Evolutionary conservation across 306 rosid species (phyloP), one percentile per base, ranked within the genome.

Genomic region (Calophaca sinica): DNA sequence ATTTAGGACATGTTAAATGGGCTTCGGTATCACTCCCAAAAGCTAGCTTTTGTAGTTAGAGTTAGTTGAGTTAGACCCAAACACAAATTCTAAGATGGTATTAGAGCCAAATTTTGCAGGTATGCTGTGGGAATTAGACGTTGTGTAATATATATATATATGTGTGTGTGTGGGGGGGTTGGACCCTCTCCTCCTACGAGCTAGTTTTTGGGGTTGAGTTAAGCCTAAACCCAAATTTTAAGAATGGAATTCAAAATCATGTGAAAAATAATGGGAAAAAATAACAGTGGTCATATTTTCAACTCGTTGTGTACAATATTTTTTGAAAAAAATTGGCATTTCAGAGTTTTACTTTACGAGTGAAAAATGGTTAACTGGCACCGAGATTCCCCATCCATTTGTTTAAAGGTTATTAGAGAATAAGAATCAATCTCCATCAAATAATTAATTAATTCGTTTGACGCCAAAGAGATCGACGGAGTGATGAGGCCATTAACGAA

Each of bases 371-470:
- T n/a, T 36, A 28, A 38, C 32, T 28, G 0, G 12, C 2, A 4
- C 4, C 13, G 49, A 74, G 80, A 80, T 68, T 80, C 80, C 76
- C 29, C 42, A 61, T 67, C 46, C 5, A 36, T 59, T 80, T 59
- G 42, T 55, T 66, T 54, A 55, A 64, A 66, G 45, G 26, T 44
- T n/a, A 46, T 44, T n/a, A 46, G 65, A 73, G 65, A 74, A 80
- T 67, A 80, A 74, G 80, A 74, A 68, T 68, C 67, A 79, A 80
- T 12, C 15, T 67, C 65, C 15, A 50, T 20, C 72, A 39, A 68
- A 8, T 15, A 57, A 67, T 67, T 33, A 51, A 57, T 67, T 55
- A 15, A 45, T 6, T 36, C 1, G 65, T 52, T 74, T 61, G 68
- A 60, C 61, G 66, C 45, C 14, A 68, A 59, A 65, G 59, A 80